Conservation (phyloP, 805 yeast genomes). For the Spencermartinsiella europaea region DNA sequence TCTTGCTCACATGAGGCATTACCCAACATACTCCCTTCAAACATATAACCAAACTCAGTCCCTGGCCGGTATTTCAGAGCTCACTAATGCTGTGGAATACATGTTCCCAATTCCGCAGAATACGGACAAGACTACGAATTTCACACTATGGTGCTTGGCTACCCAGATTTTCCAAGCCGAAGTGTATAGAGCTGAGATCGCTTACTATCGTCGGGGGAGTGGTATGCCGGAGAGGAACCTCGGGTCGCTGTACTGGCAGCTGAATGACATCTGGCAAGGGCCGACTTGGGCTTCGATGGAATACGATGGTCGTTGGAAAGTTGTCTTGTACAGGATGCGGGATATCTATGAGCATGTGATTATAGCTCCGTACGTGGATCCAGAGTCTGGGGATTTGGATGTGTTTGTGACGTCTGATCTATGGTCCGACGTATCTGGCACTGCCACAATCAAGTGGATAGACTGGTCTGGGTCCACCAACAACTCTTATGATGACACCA, state of each 20-base stretch:
- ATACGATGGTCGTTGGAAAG: neutral
- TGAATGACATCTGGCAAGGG: neutral
- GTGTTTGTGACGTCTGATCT: neutral
- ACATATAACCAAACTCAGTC: neutral
- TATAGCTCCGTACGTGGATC: neutral
- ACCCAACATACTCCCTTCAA: neutral
- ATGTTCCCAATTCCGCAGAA: neutral
- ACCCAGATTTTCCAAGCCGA: neutral
- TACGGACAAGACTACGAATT: neutral
- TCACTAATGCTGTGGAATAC: neutral
- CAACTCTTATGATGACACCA: neutral
- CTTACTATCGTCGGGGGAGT: neutral
- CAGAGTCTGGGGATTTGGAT: neutral
- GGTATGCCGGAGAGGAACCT: neutral
- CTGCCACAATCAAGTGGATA: neutral
- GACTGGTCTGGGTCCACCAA: neutral
- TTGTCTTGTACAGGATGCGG: neutral
- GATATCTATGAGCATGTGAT: neutral
- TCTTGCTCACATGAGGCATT: neutral
- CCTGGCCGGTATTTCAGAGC: neutral
- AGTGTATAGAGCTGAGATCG: neutral
- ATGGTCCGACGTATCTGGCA: neutral
- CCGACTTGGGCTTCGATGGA: neutral
- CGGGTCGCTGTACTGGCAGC: neutral
- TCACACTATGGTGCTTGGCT: neutral